Base-by-base conservation (phyloP, 805 yeast species). In the Maudiozyma serrabonitensis region DNA sequence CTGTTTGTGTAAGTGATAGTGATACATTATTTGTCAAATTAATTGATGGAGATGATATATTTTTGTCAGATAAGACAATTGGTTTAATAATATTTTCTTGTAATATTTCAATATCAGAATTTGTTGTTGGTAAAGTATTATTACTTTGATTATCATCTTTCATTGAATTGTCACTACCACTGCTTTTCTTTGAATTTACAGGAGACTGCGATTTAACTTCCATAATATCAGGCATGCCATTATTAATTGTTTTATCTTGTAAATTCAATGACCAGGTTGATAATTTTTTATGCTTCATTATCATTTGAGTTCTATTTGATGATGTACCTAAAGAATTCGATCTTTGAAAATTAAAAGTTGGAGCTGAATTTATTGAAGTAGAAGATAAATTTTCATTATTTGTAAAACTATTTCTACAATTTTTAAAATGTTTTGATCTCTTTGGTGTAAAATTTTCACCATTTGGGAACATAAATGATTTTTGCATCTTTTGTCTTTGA, bases 371-470 rank as follows among this genome's bases (percentile, higher is more conserved):
- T 13, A 39, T 19, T 39, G 42, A 39, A 39, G 21, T 39, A 9
- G 42, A 19, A 6, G 42, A 39, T 9, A 19, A 1, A 23, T 39
- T 39, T 15, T n/a, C 18, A 35, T 35, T 13, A 6, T 4, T 15
- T 3, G 18, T 35, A 35, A 35, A 35, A n/a, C 6, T 18, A n/a
- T 19, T 39, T 39, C 21, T 35, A 35, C 18, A 16, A n/a, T 35
- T 35, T n/a, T n/a, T 35, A 6, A 5, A 35, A 13, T 41, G 32
- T 11, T 41, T 21, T 6, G 47, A 31, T 6, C 48, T 55, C 42
- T 58, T 59, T 32, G 69, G 68, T 1, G 65, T 65, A 42, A 64
- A 65, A 38, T 47, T 55, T 42, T 65, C 69, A 28, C 69, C 69
- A 51, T 65, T 65, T 1, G 65, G 62, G 39, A 65, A 65, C 46